phyloP scores from a whole-genome alignment of 129 eudicot species.

The Arctium minus region DNA sequence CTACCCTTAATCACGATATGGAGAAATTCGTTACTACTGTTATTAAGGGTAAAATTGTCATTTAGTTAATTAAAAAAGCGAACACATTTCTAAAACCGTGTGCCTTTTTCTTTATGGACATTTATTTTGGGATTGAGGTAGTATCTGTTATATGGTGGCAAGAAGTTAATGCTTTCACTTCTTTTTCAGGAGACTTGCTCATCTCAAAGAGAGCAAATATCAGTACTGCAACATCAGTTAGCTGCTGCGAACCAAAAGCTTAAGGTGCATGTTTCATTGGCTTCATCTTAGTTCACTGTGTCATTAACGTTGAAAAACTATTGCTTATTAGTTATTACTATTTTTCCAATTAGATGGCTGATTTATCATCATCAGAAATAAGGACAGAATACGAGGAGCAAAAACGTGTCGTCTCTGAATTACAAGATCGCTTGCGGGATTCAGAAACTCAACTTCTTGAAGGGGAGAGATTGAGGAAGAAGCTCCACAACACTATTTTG shows the following conservation, averaged over 20 bases:
- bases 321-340: background rate
- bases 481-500: conserved; percentile 69
- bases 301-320: background rate
- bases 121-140: too few relatives aligned
- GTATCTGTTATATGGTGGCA: background rate
- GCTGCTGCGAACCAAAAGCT: conserved; percentile 42
- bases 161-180: background rate
- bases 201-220: conserved; percentile 40
- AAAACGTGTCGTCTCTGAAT: conserved; percentile 26
- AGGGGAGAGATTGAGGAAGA: conserved; percentile 59
- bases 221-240: conserved; percentile 33
- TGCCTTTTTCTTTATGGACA: background rate
- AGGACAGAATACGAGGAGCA: conserved; percentile 43
- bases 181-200: conserved; percentile 40
- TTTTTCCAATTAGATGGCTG: conserved; percentile 40
- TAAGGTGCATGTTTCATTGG: conserved; percentile 25
- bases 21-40: too few relatives aligned
- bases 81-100: background rate
- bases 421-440: conserved; percentile 44
- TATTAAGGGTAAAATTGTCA: background rate
- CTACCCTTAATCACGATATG: background rate
- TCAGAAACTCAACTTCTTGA: conserved; percentile 47
- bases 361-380: conserved; percentile 41
- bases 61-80: background rate
- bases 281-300: background rate